Conservation (phyloP, 345 rosid genomes). For the Toxicodendron radicans region DNA sequence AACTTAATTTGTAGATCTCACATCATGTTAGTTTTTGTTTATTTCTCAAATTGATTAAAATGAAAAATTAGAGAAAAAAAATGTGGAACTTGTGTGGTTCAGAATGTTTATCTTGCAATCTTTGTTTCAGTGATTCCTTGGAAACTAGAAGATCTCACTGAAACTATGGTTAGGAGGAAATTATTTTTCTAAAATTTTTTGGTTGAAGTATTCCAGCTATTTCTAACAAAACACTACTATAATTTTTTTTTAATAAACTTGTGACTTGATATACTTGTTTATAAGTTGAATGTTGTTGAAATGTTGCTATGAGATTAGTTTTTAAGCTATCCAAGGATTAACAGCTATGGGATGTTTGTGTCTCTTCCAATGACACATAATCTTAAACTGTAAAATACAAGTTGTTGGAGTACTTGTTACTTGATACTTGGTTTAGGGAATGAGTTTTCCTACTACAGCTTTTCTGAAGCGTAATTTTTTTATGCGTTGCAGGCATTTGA, state of each 20-base stretch:
- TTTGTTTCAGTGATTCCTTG: background rate
- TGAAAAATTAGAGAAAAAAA: background rate
- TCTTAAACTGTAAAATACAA: background rate
- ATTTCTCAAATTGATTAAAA: background rate
- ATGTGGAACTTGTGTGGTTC: background rate
- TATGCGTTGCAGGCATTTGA: conserved; percentile 76
- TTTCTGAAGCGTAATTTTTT: background rate
- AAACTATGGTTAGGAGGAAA: background rate
- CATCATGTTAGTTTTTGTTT: no score
- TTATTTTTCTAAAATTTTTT: background rate
- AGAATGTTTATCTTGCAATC: background rate
- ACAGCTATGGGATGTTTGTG: background rate
- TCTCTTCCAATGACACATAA: background rate
- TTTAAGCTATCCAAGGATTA: background rate
- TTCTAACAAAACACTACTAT: background rate
- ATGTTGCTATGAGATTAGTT: background rate
- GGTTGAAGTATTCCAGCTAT: background rate
- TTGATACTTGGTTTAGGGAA: background rate
- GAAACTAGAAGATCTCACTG: background rate
- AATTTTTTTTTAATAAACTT: background rate
- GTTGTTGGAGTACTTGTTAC: background rate
- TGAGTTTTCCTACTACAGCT: background rate
- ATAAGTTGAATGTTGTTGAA: background rate
- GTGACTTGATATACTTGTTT: background rate
- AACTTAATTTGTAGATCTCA: background rate